These are phyloP conservation scores for Saccharomycopsis babjevae DNA, from an alignment of 805 yeast species.

Conservation along the genomic window DNA sequence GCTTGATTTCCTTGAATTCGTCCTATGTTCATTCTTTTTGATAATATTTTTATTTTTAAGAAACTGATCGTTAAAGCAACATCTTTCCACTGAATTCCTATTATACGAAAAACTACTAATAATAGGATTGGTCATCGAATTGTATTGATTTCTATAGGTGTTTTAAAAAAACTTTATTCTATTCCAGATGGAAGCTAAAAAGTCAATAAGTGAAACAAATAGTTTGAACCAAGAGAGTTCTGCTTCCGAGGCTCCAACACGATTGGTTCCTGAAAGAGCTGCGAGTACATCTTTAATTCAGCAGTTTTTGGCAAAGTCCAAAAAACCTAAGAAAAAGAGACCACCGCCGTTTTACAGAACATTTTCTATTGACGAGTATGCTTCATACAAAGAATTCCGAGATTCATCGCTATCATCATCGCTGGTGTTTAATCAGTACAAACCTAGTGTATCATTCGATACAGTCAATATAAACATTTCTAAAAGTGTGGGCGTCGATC, in stretches of 20 bases:
- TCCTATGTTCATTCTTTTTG: no score
- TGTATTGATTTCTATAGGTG: no score
- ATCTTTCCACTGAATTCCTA: no score
- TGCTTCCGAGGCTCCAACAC: background rate
- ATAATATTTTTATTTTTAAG: no score
- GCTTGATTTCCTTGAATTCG: no score
- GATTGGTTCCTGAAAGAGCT: background rate
- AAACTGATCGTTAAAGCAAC: no score
- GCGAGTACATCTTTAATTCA: background rate
- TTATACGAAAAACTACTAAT: no score
- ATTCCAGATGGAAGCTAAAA: background rate
- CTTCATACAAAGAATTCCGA: background rate
- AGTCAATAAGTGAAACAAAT: background rate
- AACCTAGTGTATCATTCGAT: slow-evolving; percentile 40
- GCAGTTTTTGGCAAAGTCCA: background rate
- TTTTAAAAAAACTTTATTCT: no score
- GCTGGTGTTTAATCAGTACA: background rate
- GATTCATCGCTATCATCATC: background rate
- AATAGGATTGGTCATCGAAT: no score
- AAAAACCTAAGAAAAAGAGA: slow-evolving; percentile 1
- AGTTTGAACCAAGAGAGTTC: background rate
- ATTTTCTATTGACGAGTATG: background rate
- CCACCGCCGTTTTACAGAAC: slow-evolving; percentile 10
- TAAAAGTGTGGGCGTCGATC: slow-evolving; percentile 12
- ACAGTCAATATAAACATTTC: slow-evolving; percentile 32